Base-by-base conservation (phyloP, 2,329 filamentous ascomycete species). In the Botryotinia convoluta region DNA sequence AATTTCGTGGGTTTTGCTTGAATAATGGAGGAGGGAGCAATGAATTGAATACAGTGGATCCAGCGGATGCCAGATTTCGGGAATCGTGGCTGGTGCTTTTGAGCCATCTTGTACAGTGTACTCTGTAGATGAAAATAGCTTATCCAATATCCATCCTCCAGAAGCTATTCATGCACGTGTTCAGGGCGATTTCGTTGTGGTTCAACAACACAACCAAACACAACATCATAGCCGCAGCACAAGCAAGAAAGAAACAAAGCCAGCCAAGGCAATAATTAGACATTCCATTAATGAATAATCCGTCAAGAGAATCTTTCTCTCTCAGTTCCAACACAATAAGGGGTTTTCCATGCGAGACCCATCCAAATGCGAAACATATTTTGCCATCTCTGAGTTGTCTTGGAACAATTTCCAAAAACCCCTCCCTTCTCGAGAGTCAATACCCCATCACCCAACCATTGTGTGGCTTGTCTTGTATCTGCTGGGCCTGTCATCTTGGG, bases 1-100 rank as follows among this genome's bases (percentile, higher is more conserved):
- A 72, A 72, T 44, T 57, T 72, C 70, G 70, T 72, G 29, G 61
- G 35, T 65, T 72, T 54, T 39, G 35, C 29, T 67, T 32, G 51
- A 57, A 57, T 7, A 54, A 29, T 67, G 44, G 60, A 67, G 64
- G 61, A 35, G 16, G 48, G 37, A 32, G 45, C 26, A 39, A 32
- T 54, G 45, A 57, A 35, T 69, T n/a, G 48, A 57, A 8, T 26
- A 54, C 48, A n/a, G 48, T 54, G 39, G 20, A 29, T 18, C n/a
- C 14, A 29, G 42, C 29, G 29, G n/a, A 48, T 45, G 44, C 20
- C 42, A 37, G 51, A 39, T n/a, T 26, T 20, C 18, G 32, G 22
- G 44, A 67, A 54, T 54, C 57, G 69, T 71, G 69, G 69, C 69
- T 71, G 57, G 45, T 71, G 60, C 59, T 57, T 54, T 45, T 42